phyloP scores from a whole-genome alignment of 225 moss, liverwort and hornwort species.

The Physcomitrellopsis africana region DNA sequence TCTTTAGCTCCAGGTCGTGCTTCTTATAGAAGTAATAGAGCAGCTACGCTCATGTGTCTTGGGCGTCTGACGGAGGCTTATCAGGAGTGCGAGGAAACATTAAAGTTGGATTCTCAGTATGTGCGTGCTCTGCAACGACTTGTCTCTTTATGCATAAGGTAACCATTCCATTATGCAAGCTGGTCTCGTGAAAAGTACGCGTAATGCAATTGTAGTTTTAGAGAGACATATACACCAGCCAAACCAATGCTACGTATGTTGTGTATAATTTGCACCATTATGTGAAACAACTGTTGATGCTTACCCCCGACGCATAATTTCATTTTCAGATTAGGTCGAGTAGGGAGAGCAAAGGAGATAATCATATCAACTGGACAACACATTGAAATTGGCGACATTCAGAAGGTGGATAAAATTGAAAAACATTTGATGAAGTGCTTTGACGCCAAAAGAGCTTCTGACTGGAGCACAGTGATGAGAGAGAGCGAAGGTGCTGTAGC shows the following conservation, averaged over 20 bases:
- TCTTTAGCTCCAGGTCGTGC: constrained; percentile 73
- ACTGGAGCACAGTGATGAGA: constrained; percentile 68
- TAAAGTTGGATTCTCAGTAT: constrained; percentile 67
- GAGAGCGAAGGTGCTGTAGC: constrained; percentile 75
- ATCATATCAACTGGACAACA: constrained; percentile 63
- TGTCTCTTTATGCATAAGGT: constrained; percentile 83
- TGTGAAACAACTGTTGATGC: constrained; percentile 24
- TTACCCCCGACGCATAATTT: constrained; percentile 22
- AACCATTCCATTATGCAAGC: constrained; percentile 9
- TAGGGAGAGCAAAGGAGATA: constrained; percentile 71
- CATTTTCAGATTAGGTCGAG: constrained; percentile 80
- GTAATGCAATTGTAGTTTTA: neutral
- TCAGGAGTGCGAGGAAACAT: constrained; percentile 73
- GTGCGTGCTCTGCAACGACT: constrained; percentile 80
- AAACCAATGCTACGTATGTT: constrained; percentile 7
- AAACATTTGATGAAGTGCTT: constrained; percentile 68
- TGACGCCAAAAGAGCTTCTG: constrained; percentile 59
- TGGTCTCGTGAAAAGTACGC: neutral
- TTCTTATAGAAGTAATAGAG: constrained; percentile 77
- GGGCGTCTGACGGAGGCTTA: constrained; percentile 74
- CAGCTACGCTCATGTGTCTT: constrained; percentile 82
- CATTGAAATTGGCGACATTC: constrained; percentile 69
- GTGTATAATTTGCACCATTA: neutral
- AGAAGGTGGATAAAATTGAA: constrained; percentile 71
- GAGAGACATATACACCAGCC: constrained; percentile 13